Percentiles rank a stretch among this genome's conserved stretches.
These are phyloP conservation scores for Plasmodium falciparum DNA, from an alignment of 169 alveolate species.

Conservation along the genomic window DNA sequence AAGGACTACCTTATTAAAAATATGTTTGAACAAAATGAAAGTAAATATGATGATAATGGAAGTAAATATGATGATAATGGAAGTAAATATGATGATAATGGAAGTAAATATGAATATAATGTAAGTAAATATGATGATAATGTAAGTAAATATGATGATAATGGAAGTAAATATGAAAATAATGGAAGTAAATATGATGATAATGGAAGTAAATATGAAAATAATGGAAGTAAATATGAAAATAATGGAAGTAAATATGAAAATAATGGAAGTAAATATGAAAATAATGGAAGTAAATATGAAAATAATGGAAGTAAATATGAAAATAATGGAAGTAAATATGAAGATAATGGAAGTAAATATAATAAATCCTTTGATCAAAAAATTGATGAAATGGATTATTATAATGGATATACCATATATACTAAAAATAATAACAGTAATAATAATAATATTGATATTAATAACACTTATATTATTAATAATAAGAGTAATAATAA, in stretches of 20 bases:
- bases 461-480: neutral
- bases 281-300: neutral
- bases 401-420: too few species aligned
- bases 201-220: constrained; percentile 4
- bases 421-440: neutral
- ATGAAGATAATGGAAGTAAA: neutral
- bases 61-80: neutral
- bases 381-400: too few species aligned
- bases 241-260: neutral
- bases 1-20: neutral
- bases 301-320: neutral
- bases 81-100: neutral
- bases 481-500: neutral
- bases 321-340: neutral
- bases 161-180: neutral
- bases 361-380: too few species aligned
- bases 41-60: constrained; percentile 16
- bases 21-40: neutral
- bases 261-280: neutral
- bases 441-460: neutral
- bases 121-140: neutral
- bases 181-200: neutral
- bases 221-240: neutral
- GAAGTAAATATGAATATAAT: neutral
- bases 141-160: neutral